Conservation (phyloP, 2,329 filamentous ascomycete genomes). For the Parafenestella ontariensis region DNA sequence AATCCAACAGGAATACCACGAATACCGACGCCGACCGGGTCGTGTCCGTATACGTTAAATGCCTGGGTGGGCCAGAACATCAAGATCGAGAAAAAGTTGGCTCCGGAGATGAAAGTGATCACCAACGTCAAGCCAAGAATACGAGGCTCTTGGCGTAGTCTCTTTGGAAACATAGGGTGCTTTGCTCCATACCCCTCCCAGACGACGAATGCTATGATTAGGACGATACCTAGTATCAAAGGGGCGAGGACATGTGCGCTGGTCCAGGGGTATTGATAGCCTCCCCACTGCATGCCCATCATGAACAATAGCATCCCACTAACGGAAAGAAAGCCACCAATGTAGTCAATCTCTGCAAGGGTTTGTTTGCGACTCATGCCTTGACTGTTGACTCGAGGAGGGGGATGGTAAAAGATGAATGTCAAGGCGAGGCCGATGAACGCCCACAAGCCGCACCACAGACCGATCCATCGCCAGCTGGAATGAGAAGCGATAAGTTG, state of each 20-base stretch:
- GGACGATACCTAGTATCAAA: conserved; percentile 57
- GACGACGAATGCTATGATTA: conserved; percentile 57
- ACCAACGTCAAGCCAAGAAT: conserved; percentile 38
- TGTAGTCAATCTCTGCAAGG: conserved; percentile 34
- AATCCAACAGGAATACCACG: conserved; percentile 70
- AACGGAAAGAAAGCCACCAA: conserved; percentile 35
- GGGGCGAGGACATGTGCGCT: conserved; percentile 63
- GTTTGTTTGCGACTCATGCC: conserved; percentile 35
- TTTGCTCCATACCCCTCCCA: conserved; percentile 50
- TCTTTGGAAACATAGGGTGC: conserved; percentile 53
- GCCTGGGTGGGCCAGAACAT: conserved; percentile 45
- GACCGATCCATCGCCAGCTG: conserved; percentile 62
- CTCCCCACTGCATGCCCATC: conserved; percentile 57
- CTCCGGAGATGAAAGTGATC: conserved; percentile 43
- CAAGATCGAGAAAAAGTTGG: conserved; percentile 42
- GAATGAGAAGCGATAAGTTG: conserved; percentile 61
- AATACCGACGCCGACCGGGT: conserved; percentile 69
- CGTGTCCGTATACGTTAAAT: conserved; percentile 55
- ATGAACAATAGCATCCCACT: conserved; percentile 40
- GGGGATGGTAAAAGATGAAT: conserved; percentile 53
- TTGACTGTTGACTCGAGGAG: conserved; percentile 46
- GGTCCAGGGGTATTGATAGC: conserved; percentile 60
- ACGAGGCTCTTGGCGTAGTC: conserved; percentile 34
- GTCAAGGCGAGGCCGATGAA: conserved; percentile 60
- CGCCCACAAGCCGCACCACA: conserved; percentile 60